Evolutionary conservation across 768 basidiomycete genomes (phyloP).

Genomic region (Cystobasidium ongulense): DNA sequence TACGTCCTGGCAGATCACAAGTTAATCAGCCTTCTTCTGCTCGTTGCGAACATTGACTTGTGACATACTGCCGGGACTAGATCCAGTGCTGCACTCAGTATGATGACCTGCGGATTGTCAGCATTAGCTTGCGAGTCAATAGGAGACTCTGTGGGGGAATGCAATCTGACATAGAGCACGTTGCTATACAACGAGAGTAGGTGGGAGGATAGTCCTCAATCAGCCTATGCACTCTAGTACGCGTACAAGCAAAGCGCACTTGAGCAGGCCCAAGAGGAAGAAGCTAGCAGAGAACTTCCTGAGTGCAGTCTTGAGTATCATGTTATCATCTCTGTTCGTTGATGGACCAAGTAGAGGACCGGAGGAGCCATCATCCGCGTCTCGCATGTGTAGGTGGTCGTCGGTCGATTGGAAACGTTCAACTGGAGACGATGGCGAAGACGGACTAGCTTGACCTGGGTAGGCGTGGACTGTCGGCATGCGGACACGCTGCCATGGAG

Average conservation of each 20-base stretch:
- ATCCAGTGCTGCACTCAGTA: constrained; percentile 89
- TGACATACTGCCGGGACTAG: constrained; percentile 58
- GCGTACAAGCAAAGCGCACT: constrained; percentile 10
- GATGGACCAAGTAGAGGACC: neutral
- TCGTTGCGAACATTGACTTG: neutral
- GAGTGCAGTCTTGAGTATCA: neutral
- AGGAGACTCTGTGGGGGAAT: too few relatives aligned
- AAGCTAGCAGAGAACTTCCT: constrained; percentile 29
- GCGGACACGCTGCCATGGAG: neutral
- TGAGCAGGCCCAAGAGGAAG: constrained; percentile 40
- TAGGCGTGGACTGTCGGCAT: neutral
- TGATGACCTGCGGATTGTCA: constrained; percentile 66
- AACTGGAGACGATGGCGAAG: neutral
- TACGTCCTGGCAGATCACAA: neutral
- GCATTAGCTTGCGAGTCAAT: neutral
- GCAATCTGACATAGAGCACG: neutral
- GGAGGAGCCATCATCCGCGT: neutral
- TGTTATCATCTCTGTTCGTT: neutral
- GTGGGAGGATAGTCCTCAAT: neutral
- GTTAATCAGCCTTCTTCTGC: too few relatives aligned
- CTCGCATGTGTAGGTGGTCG: neutral
- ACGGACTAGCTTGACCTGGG: neutral
- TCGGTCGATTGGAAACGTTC: neutral
- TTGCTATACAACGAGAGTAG: neutral
- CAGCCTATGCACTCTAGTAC: neutral